phyloP scores from a whole-genome alignment of 176 grass and related monocot species.

The Musa schizocarpa region DNA sequence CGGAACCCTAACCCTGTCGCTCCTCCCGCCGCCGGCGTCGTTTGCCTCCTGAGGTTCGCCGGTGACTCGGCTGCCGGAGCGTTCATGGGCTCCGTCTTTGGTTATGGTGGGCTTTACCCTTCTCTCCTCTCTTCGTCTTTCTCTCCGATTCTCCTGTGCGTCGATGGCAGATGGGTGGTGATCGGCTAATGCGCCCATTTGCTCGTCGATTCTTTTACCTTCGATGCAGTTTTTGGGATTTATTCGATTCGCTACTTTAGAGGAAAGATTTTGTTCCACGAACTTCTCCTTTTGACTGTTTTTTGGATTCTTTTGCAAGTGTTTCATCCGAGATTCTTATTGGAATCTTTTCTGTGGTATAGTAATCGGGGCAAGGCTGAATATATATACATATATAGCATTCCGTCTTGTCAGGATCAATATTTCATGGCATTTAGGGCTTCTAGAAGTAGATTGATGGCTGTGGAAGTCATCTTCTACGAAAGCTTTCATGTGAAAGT shows the following conservation, averaged over 20 bases:
- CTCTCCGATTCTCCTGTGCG: neutral
- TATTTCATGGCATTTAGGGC: neutral
- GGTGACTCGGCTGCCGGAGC: slow-evolving; percentile 68
- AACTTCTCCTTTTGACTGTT: too few species aligned
- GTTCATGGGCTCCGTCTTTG: slow-evolving; percentile 69
- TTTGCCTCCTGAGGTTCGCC: slow-evolving; percentile 61
- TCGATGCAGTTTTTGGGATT: neutral
- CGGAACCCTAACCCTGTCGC: neutral
- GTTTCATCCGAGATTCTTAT: too few species aligned
- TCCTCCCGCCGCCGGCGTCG: slow-evolving; percentile 21
- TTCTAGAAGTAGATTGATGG: neutral
- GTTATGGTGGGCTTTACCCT: slow-evolving; percentile 49
- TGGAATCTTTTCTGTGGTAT: too few species aligned
- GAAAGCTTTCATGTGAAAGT: neutral
- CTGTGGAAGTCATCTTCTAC: neutral
- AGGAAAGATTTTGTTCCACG: too few species aligned
- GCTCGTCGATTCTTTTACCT: neutral
- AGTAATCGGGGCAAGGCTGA: too few species aligned
- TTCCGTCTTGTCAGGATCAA: neutral
- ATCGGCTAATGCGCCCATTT: neutral
- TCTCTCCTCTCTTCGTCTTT: neutral
- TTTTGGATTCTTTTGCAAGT: too few species aligned
- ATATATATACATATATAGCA: too few species aligned
- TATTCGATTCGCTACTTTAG: neutral
- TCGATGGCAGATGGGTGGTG: neutral